Evolutionary conservation across 352 stramenopile genomes (phyloP), one percentile per base, ranked within the genome.

Genomic region (Aphanomyces astaci): DNA sequence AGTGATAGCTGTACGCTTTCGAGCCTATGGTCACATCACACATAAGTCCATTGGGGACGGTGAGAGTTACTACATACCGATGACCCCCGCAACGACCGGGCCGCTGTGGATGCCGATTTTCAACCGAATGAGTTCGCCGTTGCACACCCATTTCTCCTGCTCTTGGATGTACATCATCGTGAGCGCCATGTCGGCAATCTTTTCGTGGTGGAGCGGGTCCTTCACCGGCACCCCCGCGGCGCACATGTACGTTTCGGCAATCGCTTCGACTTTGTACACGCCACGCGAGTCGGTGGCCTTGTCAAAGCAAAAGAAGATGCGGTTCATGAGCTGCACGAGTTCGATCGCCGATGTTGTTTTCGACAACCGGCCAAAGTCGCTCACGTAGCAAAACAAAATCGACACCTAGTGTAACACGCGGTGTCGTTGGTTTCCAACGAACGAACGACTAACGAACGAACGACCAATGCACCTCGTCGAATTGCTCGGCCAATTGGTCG

Each of bases 131-230:
- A 89, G 78, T 10, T 86, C 76, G 3, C 79, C 80, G 56, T 89
- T 82, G 65, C 88, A 88, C 79, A 28, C 48, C 52, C 52, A 66
- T 36, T 48, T 30, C 11, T 63, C 46, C 24, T 60, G 54, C 28
- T 56, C 25, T 30, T 56, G 49, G 53, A 73, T 73, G 45, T 49
- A 55, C 46, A 72, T 60, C 64, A 74, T 57, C 48, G 30, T 72
- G n/a, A 72, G 40, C n/a, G 64, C 64, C 46, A 72, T 67, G 49
- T 68, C 49, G 24, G 48, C 48, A 27, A 65, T 71, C n/a, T 36
- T 68, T 39, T 89, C 79, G 57, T 78, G 84, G 57, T 90, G 79
- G 49, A 83, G 88, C 10, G 81, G 80, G 52, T 89, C 81, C n/a
- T 76, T 73, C 28, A 82, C 68, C 0, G 81, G 81, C 22, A 68